phyloP scores from a whole-genome alignment of 139 green algal species.

The Parachlorella kessleri region DNA sequence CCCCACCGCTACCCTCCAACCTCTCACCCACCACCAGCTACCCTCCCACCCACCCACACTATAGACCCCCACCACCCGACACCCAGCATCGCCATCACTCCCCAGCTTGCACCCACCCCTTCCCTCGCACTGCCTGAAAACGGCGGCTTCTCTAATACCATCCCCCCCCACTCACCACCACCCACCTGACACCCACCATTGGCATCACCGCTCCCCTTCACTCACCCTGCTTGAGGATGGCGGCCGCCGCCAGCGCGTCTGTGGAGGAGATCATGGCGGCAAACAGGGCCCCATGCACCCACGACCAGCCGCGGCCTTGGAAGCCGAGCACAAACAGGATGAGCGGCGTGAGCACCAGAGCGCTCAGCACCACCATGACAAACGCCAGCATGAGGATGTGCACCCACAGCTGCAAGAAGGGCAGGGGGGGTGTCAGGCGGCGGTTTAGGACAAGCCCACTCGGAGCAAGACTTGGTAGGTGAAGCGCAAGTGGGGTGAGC shows the following conservation, averaged over 20 bases:
- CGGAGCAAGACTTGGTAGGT: no score
- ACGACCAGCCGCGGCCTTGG: conserved; percentile 58
- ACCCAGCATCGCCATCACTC: background rate
- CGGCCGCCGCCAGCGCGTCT: conserved; percentile 77
- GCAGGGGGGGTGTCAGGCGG: background rate
- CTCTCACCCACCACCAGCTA: background rate
- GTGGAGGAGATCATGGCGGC: conserved; percentile 77
- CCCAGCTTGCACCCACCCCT: background rate
- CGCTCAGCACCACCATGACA: conserved; percentile 60
- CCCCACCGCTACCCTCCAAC: background rate
- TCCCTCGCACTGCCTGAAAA: no score
- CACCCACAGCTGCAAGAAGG: conserved; percentile 26
- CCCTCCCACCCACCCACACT: background rate
- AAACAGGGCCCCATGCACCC: conserved; percentile 75
- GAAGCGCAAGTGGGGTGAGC: no score
- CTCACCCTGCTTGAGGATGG: conserved; percentile 69
- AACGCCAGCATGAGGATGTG: conserved; percentile 78
- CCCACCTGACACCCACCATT: background rate
- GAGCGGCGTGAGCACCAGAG: conserved; percentile 71
- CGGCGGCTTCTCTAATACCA: no score
- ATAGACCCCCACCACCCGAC: background rate
- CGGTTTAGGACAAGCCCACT: no score
- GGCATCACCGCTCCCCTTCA: conserved; percentile 16
- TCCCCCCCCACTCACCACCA: background rate
- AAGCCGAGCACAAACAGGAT: conserved; percentile 80